Conservation (phyloP, 2,329 filamentous ascomycete genomes). For the Diaporthe batatas region DNA sequence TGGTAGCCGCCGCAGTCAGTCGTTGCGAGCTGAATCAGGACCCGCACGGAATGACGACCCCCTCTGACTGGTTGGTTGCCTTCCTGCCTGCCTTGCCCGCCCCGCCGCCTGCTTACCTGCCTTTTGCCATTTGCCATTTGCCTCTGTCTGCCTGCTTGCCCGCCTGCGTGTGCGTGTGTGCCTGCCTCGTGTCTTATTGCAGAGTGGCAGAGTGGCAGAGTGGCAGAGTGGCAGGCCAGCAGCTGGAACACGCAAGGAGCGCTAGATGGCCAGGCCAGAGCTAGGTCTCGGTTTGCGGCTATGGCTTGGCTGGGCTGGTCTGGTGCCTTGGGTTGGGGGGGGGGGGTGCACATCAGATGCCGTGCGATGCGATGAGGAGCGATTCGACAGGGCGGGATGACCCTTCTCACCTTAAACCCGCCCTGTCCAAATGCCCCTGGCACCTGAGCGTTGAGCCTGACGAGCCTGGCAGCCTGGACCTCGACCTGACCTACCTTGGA, state of each 20-base stretch:
- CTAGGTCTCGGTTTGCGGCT: not conserved
- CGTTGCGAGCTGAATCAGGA: conserved; percentile 14
- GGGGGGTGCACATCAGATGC: not conserved
- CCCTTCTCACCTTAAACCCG: not conserved
- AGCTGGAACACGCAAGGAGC: not conserved
- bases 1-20: conserved; percentile 16
- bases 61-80: conserved; percentile 16
- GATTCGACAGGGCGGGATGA: not conserved
- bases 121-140: too few relatives aligned
- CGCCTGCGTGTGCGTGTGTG: not conserved
- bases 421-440: not conserved
- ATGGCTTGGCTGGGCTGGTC: conserved; percentile 4
- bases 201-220: not conserved
- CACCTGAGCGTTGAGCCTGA: not conserved
- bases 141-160: not conserved
- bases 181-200: not conserved
- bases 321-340: conserved; percentile 13
- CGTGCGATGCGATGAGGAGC: conserved; percentile 2
- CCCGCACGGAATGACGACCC: not conserved
- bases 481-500: conserved; percentile 3
- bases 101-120: not conserved
- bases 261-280: not conserved
- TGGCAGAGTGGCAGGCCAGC: not conserved
- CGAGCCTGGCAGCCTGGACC: not conserved
- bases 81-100: conserved; percentile 9